Conservation (phyloP, 2,329 filamentous ascomycete species). For the Phialocephala subalpina region DNA sequence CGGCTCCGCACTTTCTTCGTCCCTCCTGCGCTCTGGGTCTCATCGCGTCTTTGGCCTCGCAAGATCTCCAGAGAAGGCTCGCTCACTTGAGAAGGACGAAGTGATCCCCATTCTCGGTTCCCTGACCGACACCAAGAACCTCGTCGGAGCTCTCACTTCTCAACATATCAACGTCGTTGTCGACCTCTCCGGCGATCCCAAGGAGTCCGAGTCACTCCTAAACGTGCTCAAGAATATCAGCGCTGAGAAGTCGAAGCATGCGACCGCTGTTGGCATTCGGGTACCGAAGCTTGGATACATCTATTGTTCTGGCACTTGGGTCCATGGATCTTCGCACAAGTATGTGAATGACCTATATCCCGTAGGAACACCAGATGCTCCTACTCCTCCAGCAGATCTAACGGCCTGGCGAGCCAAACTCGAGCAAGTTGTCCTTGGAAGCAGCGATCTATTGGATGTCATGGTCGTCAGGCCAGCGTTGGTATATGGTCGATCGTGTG, state of each 20-base stretch:
- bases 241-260: constrained; percentile 32
- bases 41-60: constrained; percentile 48
- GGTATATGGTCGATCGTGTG: constrained; percentile 47
- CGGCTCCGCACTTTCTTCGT: constrained; percentile 59
- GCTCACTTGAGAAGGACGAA: constrained; percentile 42
- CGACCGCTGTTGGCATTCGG: constrained; percentile 28
- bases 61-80: constrained; percentile 44
- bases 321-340: constrained; percentile 44
- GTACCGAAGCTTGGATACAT: constrained; percentile 48
- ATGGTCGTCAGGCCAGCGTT: constrained; percentile 45
- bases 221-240: constrained; percentile 35
- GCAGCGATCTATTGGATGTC: constrained; percentile 44
- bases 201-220: constrained; percentile 39
- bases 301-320: constrained; percentile 48
- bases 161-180: constrained; percentile 47
- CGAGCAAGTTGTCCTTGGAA: constrained; percentile 45
- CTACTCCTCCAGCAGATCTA: constrained; percentile 34
- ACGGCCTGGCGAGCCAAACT: constrained; percentile 44
- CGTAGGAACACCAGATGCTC: constrained; percentile 36
- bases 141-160: constrained; percentile 36
- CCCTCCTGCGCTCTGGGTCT: constrained; percentile 48
- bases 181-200: constrained; percentile 41
- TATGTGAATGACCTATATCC: constrained; percentile 43
- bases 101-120: constrained; percentile 45
- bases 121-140: constrained; percentile 27